Evolutionary conservation across 163 green algal species (phyloP).

Genomic region (Chloromonas sp.): DNA sequence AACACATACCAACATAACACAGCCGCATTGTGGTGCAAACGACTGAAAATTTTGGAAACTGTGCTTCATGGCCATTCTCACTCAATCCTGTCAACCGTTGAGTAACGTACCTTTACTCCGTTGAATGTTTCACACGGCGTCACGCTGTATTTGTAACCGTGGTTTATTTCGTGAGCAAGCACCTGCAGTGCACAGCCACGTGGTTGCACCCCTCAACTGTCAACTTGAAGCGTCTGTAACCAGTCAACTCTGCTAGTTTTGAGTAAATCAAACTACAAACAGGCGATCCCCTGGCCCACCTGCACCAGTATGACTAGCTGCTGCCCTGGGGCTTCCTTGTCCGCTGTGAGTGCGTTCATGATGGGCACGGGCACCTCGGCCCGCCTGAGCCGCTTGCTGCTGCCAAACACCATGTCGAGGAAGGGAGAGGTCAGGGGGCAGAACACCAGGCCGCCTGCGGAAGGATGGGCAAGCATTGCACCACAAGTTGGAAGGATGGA

Average conservation of each 20-base stretch:
- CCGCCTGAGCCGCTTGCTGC: conserved; percentile 14
- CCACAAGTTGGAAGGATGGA: too few relatives aligned
- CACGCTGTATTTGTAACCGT: conserved; percentile 43
- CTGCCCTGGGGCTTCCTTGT: conserved; percentile 22
- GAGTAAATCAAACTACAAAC: too few relatives aligned
- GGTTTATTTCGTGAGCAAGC: conserved; percentile 53
- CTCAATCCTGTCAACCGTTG: too few relatives aligned
- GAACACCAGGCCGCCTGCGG: conserved; percentile 36
- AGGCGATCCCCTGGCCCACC: conserved; percentile 10
- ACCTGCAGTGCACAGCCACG: conserved; percentile 19
- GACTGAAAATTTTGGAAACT: too few relatives aligned
- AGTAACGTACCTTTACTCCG: conserved; percentile 5
- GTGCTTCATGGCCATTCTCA: too few relatives aligned
- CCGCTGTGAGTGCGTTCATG: conserved; percentile 15
- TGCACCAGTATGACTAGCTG: conserved; percentile 19
- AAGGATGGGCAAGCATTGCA: neutral
- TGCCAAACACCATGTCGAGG: conserved; percentile 50
- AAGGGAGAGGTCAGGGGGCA: conserved; percentile 34
- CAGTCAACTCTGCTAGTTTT: too few relatives aligned
- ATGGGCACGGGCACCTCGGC: conserved; percentile 28
- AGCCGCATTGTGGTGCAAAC: too few relatives aligned
- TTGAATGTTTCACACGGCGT: conserved; percentile 54
- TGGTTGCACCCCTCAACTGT: too few relatives aligned
- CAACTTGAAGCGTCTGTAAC: too few relatives aligned
- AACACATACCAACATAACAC: too few relatives aligned